Evolutionary conservation across 805 yeast genomes (phyloP).

Genomic region (Candida vaughaniae): DNA sequence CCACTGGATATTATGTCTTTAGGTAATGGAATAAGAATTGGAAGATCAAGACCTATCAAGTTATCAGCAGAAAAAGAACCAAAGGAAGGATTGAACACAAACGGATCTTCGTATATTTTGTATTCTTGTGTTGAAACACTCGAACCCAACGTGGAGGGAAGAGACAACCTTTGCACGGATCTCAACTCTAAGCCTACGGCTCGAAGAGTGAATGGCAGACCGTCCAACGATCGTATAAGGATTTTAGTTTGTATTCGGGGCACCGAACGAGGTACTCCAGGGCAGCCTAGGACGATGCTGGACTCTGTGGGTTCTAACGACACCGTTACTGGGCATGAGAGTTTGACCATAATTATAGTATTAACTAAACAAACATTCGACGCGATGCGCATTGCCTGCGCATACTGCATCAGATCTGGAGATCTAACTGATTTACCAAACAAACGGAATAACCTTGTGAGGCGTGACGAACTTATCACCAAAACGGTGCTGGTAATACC

Average conservation of each 20-base stretch:
- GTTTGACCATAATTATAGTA: slow-evolving; percentile 11
- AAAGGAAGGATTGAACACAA: slow-evolving; percentile 36
- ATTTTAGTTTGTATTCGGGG: slow-evolving; percentile 61
- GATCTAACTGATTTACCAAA: no score
- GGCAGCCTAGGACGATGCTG: slow-evolving; percentile 62
- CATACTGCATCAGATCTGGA: no score
- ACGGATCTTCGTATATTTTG: slow-evolving; percentile 34
- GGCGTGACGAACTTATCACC: slow-evolving; percentile 23
- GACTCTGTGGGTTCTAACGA: slow-evolving; percentile 50
- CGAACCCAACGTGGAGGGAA: slow-evolving; percentile 39
- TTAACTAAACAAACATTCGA: slow-evolving; percentile 1
- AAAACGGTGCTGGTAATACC: slow-evolving; percentile 41
- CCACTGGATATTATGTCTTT: slow-evolving; percentile 55
- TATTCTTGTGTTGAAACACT: slow-evolving; percentile 33
- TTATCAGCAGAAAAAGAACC: slow-evolving; percentile 36
- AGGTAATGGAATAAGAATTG: slow-evolving; percentile 56
- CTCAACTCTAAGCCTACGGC: slow-evolving; percentile 48
- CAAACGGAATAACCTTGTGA: slow-evolving; percentile 39
- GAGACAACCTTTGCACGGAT: slow-evolving; percentile 49
- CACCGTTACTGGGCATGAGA: slow-evolving; percentile 27
- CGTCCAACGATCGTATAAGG: slow-evolving; percentile 52
- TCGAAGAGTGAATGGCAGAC: slow-evolving; percentile 46
- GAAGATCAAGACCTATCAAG: slow-evolving; percentile 56
- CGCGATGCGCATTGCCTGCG: no score
- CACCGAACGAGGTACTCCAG: slow-evolving; percentile 60